Base-by-base conservation (phyloP, 2,329 filamentous ascomycete genomes). In the Eutypa lata region DNA sequence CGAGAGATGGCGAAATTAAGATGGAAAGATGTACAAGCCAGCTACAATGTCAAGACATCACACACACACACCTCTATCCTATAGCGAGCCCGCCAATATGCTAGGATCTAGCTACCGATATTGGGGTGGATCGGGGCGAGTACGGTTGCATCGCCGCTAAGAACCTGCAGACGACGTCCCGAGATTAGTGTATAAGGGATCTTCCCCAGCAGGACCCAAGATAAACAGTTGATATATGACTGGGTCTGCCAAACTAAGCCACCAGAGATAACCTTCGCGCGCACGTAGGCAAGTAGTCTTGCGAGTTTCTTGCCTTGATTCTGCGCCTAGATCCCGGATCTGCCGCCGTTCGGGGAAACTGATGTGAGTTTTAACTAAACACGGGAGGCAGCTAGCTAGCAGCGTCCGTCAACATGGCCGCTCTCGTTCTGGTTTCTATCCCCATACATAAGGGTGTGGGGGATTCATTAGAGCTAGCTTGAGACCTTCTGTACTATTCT, bases 191-290 rank as follows among this genome's bases (percentile, higher is more conserved):
- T n/a, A 61, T 67, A 60, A 65, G 59, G 61, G 58, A 48, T 52
- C 48, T 47, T 54, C 53, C 54, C 48, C 51, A 24, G 44, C n/a
- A 18, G 35, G 35, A 43, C 57, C 52, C 51, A 38, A 63, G 62
- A 74, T 73, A 73, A 71, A 65, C 67, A 51, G 65, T 65, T 63
- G 67, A 58, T 62, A 58, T 65, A 60, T 73, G 66, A 73, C 70
- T 75, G 71, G 71, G 54, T 44, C 54, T 62, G 54, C 53, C 46
- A 60, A 57, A 53, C 49, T 53, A 43, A 19, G 19, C 53, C n/a
- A 31, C 26, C 26, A 38, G 35, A 38, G 13, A 7, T 35, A 35
- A 35, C n/a, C n/a, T 35, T 14, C 7, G n/a, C 35, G 13, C 5
- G 56, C 48, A 57, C 45, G 50, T 55, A 52, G 43, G 53, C 52